These are phyloP conservation scores for Malania oleifera DNA, from an alignment of 164 flowering plant genomes.

Conservation along the genomic window DNA sequence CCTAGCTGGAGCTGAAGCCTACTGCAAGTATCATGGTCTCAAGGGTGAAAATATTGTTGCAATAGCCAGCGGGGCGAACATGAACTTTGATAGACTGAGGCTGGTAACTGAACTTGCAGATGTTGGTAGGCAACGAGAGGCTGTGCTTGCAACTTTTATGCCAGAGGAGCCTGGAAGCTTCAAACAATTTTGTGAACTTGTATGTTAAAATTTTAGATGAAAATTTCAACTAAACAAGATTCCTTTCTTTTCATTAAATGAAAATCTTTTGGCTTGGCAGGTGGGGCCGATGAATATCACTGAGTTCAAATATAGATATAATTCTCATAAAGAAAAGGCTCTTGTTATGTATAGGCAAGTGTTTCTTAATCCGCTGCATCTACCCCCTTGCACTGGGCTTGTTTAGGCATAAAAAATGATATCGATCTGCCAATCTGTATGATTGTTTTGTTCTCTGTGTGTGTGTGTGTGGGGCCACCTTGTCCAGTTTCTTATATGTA, in stretches of 20 bases:
- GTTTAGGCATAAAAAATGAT: too few relatives aligned
- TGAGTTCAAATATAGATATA: conserved; percentile 84
- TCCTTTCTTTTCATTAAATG: not conserved
- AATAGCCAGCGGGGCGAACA: conserved; percentile 93
- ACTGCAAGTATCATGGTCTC: conserved; percentile 87
- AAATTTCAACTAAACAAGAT: not conserved
- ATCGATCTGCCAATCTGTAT: too few relatives aligned
- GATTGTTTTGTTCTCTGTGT: not conserved
- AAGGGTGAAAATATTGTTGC: conserved; percentile 78
- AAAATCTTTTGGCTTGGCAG: conserved; percentile 33
- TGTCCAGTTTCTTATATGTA: not conserved
- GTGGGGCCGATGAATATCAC: conserved; percentile 87
- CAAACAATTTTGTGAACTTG: conserved; percentile 68
- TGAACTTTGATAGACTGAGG: conserved; percentile 93
- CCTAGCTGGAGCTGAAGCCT: conserved; percentile 99
- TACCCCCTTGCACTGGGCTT: not conserved
- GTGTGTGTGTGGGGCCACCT: not conserved
- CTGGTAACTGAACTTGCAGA: conserved; percentile 95
- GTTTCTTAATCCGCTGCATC: not conserved
- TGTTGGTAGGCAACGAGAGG: conserved; percentile 91
- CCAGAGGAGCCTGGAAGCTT: conserved; percentile 86
- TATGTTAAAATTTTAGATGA: conserved; percentile 18
- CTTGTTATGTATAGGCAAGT: conserved; percentile 80
- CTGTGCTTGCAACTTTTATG: conserved; percentile 84
- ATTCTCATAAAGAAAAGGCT: conserved; percentile 49